Conservation (phyloP, 2,329 filamentous ascomycete genomes). For the Malbranchea cinnamomea region DNA sequence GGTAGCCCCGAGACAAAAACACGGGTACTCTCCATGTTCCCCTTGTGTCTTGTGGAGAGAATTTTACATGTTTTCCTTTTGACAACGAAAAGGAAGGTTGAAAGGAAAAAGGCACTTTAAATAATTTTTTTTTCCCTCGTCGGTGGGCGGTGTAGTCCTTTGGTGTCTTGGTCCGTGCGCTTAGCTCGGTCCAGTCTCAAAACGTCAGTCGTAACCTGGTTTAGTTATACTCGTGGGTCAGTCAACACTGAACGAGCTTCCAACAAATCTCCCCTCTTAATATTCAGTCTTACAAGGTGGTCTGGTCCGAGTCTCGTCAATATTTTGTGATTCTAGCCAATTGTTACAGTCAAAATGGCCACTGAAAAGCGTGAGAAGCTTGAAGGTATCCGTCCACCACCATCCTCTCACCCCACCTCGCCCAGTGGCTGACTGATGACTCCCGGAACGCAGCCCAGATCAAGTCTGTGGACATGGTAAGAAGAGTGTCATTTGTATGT, state of each 20-base stretch:
- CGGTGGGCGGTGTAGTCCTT: constrained; percentile 23
- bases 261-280: no score
- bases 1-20: constrained; percentile 61
- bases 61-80: background rate
- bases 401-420: background rate
- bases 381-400: constrained; percentile 40
- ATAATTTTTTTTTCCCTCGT: constrained; percentile 14
- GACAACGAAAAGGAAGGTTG: constrained; percentile 9
- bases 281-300: no score
- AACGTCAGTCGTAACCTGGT: no score
- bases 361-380: constrained; percentile 55
- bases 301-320: no score
- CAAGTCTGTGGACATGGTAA: constrained; percentile 97
- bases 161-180: constrained; percentile 16
- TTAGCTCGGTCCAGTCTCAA: background rate
- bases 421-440: constrained; percentile 2
- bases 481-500: constrained; percentile 11
- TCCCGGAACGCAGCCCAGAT: constrained; percentile 56
- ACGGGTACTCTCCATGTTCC: constrained; percentile 60
- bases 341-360: constrained; percentile 21
- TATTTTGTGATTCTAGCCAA: no score
- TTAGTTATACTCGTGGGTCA: no score
- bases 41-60: no score
- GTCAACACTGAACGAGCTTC: background rate
- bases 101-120: constrained; percentile 16